phyloP scores from a whole-genome alignment of 129 eudicot species.

The Mikania micrantha region DNA sequence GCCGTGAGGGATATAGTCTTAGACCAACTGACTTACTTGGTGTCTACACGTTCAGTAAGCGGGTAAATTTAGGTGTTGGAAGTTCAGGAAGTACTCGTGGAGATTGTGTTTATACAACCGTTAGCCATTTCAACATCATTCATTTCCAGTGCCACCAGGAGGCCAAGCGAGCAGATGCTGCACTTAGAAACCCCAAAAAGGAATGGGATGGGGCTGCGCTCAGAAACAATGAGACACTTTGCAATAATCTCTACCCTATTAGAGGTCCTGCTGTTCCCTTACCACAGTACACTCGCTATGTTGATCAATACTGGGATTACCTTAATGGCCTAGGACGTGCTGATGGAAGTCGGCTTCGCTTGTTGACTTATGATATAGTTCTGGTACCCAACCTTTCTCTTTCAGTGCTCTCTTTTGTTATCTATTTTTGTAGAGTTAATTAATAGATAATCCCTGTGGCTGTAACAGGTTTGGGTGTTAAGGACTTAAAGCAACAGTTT shows the following conservation, averaged over 20 bases:
- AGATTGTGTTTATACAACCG: constrained; percentile 93
- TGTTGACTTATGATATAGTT: constrained; percentile 92
- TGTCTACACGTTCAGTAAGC: constrained; percentile 87
- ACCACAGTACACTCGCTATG: constrained; percentile 72
- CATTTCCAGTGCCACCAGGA: constrained; percentile 99
- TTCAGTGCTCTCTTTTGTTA: not conserved
- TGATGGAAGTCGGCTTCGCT: constrained; percentile 88
- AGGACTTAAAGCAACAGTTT: no score
- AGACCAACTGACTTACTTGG: constrained; percentile 82
- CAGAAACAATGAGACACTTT: constrained; percentile 87
- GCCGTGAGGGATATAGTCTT: constrained; percentile 90
- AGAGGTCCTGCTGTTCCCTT: constrained; percentile 81
- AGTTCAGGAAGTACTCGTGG: constrained; percentile 85
- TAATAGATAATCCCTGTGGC: no score
- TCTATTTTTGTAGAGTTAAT: no score
- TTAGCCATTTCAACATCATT: constrained; percentile 93
- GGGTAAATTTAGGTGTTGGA: constrained; percentile 89
- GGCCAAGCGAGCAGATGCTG: constrained; percentile 98
- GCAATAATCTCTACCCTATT: constrained; percentile 80
- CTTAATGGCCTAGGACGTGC: constrained; percentile 96
- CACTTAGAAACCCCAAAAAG: constrained; percentile 75
- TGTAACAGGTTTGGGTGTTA: no score
- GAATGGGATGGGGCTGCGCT: constrained; percentile 99
- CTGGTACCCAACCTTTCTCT: constrained; percentile 41
- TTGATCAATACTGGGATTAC: constrained; percentile 96